Evolutionary conservation across 1,139 yeast genomes (phyloP).

Genomic region (Suzukiozyma palmioleophila): DNA sequence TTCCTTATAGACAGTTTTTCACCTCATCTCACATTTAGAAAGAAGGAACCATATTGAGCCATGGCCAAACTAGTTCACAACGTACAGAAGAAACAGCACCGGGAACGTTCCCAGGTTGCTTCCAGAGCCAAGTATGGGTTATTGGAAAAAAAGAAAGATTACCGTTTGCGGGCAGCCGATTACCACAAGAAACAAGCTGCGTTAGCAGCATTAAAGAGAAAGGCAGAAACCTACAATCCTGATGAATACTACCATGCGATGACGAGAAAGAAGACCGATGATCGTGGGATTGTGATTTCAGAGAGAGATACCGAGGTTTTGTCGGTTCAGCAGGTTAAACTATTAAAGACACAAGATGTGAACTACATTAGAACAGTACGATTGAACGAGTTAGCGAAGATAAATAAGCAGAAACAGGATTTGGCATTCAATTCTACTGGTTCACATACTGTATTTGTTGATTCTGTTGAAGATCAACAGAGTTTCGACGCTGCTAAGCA

Average conservation of each 20-base stretch:
- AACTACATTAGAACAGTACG: conserved; percentile 79
- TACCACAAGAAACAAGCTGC: conserved; percentile 87
- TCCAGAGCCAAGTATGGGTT: conserved; percentile 75
- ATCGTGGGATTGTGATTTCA: conserved; percentile 58
- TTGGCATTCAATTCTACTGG: conserved; percentile 57
- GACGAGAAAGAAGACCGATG: conserved; percentile 66
- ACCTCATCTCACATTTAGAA: too few relatives aligned
- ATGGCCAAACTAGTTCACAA: conserved; percentile 85
- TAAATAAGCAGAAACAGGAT: conserved; percentile 55
- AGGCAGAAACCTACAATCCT: conserved; percentile 77
- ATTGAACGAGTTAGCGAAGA: conserved; percentile 61
- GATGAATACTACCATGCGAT: conserved; percentile 96
- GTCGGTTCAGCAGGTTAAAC: conserved; percentile 69
- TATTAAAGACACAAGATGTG: conserved; percentile 84
- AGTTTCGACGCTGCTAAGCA: conserved; percentile 58
- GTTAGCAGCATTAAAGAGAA: conserved; percentile 65
- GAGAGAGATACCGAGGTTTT: conserved; percentile 66
- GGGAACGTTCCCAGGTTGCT: conserved; percentile 84
- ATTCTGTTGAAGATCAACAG: conserved; percentile 50
- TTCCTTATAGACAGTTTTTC: too few relatives aligned
- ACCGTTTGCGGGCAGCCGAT: conserved; percentile 81
- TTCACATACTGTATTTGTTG: conserved; percentile 83
- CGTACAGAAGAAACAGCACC: conserved; percentile 91
- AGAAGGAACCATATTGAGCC: conserved; percentile 4
- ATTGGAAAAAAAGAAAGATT: conserved; percentile 93